Conservation (phyloP, 257 asterid species). For the Cynanchum wilfordii region DNA sequence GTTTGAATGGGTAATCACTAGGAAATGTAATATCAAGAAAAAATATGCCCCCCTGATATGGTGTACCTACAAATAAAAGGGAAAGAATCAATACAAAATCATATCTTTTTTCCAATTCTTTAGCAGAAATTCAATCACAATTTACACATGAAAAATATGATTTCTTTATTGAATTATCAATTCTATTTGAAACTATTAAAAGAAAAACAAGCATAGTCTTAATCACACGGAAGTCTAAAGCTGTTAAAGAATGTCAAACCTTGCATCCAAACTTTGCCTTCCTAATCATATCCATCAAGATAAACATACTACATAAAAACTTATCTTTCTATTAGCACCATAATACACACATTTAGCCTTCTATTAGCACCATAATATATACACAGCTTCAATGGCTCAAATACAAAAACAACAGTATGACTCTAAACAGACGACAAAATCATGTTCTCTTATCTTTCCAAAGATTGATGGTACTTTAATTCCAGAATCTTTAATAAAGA, state of each 20-base stretch:
- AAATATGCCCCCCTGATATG: slow-evolving; percentile 81
- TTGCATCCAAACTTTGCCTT: background rate
- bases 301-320: background rate
- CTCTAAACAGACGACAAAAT: background rate
- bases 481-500: background rate
- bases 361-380: background rate
- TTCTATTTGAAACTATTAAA: background rate
- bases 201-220: background rate
- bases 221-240: background rate
- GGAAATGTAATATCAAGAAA: slow-evolving; percentile 90
- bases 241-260: background rate
- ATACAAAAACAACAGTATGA: too few species aligned
- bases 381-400: background rate
- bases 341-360: background rate
- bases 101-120: background rate
- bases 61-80: slow-evolving; percentile 63
- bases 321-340: background rate
- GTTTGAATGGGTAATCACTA: slow-evolving; percentile 74
- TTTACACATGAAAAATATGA: background rate
- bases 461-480: background rate
- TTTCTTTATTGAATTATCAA: background rate
- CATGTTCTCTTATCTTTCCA: background rate
- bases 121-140: background rate
- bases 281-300: background rate
- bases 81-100: slow-evolving; percentile 5